phyloP scores from a whole-genome alignment of 2,329 filamentous ascomycete genomes.

The Ophiosphaerella herpotricha region DNA sequence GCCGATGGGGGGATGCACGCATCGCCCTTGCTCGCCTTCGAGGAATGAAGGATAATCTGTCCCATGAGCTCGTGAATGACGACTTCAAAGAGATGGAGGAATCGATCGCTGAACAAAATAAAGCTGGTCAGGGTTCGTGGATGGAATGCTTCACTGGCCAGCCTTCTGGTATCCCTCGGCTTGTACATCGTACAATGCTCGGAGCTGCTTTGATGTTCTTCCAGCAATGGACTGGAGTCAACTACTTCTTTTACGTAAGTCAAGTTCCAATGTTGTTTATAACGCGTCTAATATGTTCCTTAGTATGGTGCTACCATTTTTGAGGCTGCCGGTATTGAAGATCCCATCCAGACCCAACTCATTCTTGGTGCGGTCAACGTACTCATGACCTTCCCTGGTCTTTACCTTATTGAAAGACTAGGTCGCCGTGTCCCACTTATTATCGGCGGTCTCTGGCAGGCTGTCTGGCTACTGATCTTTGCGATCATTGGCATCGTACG shows the following conservation, averaged over 20 bases:
- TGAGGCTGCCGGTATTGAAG: constrained; percentile 65
- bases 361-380: constrained; percentile 66
- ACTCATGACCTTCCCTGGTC: constrained; percentile 66
- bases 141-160: constrained; percentile 37
- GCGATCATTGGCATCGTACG: constrained; percentile 48
- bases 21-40: constrained; percentile 60
- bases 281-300: constrained; percentile 45
- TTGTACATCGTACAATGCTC: constrained; percentile 38
- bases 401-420: constrained; percentile 70
- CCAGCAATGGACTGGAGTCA: constrained; percentile 50
- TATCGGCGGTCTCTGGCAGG: constrained; percentile 69
- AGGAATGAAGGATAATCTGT: constrained; percentile 55
- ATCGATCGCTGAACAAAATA: constrained; percentile 33
- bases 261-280: constrained; percentile 3
- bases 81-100: constrained; percentile 54
- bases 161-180: constrained; percentile 48
- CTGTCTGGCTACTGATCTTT: constrained; percentile 67
- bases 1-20: constrained; percentile 55
- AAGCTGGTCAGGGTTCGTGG: constrained; percentile 36
- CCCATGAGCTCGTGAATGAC: constrained; percentile 53
- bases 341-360: constrained; percentile 57
- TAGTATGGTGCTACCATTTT: constrained; percentile 70
- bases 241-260: constrained; percentile 56
- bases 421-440: constrained; percentile 72
- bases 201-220: constrained; percentile 37